Evolutionary conservation across 1,284 basidiomycete genomes (phyloP).

Genomic region (Trametes versicolor): DNA sequence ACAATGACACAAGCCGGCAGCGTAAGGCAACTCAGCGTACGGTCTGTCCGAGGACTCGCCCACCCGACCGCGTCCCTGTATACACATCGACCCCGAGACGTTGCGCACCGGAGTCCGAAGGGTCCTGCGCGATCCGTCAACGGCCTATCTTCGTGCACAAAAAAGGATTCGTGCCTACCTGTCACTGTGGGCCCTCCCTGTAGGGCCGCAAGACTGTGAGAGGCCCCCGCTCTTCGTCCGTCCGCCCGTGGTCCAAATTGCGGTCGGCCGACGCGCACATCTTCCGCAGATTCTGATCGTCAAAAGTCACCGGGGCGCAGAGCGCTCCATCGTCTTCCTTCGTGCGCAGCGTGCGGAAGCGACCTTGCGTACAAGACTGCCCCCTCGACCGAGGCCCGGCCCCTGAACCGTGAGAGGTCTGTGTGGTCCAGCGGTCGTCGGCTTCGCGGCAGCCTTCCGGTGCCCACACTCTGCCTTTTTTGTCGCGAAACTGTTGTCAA

Average conservation of each 20-base stretch:
- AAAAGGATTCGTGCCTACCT: too few species aligned
- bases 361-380: neutral
- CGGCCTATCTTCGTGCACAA: too few species aligned
- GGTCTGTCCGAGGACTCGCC: neutral
- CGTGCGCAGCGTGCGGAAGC: constrained; percentile 2
- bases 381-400: constrained; percentile 3
- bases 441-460: constrained; percentile 2
- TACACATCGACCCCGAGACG: neutral
- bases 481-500: neutral
- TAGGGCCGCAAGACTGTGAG: neutral
- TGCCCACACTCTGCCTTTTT: neutral
- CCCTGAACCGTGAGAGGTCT: constrained; percentile 13
- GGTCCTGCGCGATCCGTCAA: too few species aligned
- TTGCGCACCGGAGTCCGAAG: too few species aligned
- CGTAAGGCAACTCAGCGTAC: neutral
- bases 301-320: neutral
- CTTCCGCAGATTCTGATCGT: neutral
- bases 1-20: neutral
- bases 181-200: too few species aligned
- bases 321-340: neutral
- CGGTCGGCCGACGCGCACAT: neutral
- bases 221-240: neutral
- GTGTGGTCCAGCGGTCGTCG: neutral
- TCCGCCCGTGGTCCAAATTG: neutral
- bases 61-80: too few species aligned